These are phyloP conservation scores for Ceratocystis cubensis DNA, from an alignment of 2,329 filamentous ascomycete species.

Conservation along the genomic window DNA sequence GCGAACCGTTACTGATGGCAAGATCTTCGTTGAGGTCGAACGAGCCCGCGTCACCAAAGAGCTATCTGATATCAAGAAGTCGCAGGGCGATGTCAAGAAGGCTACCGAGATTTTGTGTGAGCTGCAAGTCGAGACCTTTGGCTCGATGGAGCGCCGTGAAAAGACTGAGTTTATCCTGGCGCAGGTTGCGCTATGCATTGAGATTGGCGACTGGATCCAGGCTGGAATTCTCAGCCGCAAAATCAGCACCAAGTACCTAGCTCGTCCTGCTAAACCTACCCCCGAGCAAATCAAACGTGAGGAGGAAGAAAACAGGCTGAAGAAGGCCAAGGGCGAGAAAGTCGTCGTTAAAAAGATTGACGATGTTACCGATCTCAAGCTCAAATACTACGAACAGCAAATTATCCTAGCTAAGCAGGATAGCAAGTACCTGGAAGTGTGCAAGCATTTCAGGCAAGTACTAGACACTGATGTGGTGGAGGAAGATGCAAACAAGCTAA, in stretches of 20 bases:
- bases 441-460: conserved; percentile 96
- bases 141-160: conserved; percentile 90
- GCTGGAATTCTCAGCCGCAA: conserved; percentile 88
- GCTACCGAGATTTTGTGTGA: conserved; percentile 92
- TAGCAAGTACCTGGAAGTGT: conserved; percentile 90
- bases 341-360: conserved; percentile 67
- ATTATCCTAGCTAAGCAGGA: conserved; percentile 93
- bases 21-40: conserved; percentile 99
- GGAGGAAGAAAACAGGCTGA: conserved; percentile 76
- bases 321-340: conserved; percentile 65
- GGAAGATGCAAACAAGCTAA: conserved; percentile 73
- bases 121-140: conserved; percentile 96
- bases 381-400: conserved; percentile 94
- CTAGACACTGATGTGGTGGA: conserved; percentile 93
- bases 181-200: conserved; percentile 88
- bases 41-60: conserved; percentile 89
- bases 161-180: conserved; percentile 98
- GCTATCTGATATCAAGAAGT: conserved; percentile 93
- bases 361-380: conserved; percentile 90
- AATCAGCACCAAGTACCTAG: conserved; percentile 88
- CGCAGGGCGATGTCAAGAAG: conserved; percentile 79
- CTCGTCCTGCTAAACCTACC: conserved; percentile 82
- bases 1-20: conserved; percentile 93
- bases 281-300: conserved; percentile 83
- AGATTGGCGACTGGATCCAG: conserved; percentile 92